Conservation (phyloP, 2,329 filamentous ascomycete genomes). For the Hymenotorrendiella dingleyae region DNA sequence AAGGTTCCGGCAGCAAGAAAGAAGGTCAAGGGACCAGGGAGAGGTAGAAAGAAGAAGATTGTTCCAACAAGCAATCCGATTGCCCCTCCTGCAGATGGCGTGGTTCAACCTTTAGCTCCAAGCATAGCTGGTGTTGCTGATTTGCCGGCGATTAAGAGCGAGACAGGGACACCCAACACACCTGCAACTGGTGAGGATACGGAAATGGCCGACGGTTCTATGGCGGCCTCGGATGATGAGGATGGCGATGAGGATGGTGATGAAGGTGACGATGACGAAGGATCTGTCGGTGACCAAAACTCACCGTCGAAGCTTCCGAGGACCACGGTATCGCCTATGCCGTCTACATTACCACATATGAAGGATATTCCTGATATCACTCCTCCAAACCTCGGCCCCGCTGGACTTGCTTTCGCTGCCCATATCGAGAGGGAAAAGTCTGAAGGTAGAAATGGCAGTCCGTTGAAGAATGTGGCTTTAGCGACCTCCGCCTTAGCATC, state of each 20-base stretch:
- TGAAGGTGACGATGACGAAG: conserved; percentile 44
- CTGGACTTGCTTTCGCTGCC: conserved; percentile 7
- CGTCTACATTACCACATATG: conserved; percentile 7
- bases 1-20: conserved; percentile 55
- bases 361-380: conserved; percentile 11
- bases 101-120: conserved; percentile 2
- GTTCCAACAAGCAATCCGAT: conserved; percentile 23
- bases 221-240: conserved; percentile 26
- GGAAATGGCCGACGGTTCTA: conserved; percentile 30
- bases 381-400: conserved; percentile 11
- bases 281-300: conserved; percentile 30
- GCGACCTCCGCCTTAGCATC: conserved; percentile 25
- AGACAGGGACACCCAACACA: conserved; percentile 12
- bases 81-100: conserved; percentile 7
- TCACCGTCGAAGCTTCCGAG: conserved; percentile 27
- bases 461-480: conserved; percentile 26
- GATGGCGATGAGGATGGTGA: conserved; percentile 31
- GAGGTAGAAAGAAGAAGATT: conserved; percentile 68
- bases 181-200: conserved; percentile 25
- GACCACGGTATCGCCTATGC: conserved; percentile 16
- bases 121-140: conserved; percentile 1
- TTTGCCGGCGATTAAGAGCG: conserved; percentile 19
- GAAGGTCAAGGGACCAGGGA: conserved; percentile 73
- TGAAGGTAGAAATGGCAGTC: conserved; percentile 24
- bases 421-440: conserved; percentile 12